phyloP scores from a whole-genome alignment of 257 asterid species.

The Cinchona pubescens region DNA sequence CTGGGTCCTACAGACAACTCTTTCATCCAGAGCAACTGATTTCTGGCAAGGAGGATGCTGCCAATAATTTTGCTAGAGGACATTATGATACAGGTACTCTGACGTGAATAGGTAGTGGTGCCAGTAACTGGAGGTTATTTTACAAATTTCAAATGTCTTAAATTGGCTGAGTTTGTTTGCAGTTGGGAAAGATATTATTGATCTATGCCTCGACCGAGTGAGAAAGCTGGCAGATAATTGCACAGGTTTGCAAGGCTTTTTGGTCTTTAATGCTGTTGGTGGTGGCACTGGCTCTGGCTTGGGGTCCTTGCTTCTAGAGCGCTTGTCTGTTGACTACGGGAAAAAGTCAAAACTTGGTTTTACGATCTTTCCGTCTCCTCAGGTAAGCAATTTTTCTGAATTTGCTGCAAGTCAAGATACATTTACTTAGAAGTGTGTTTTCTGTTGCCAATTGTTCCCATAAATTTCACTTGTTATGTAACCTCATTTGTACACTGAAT shows the following conservation, averaged over 20 bases:
- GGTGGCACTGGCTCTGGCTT: slow-evolving; percentile 52
- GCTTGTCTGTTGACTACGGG: slow-evolving; percentile 42
- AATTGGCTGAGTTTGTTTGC: slow-evolving; percentile 6
- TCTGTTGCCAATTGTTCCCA: neutral
- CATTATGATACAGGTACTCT: slow-evolving; percentile 34
- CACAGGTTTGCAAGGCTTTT: slow-evolving; percentile 44
- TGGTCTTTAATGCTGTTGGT: slow-evolving; percentile 47
- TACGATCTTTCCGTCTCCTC: slow-evolving; percentile 26
- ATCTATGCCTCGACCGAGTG: slow-evolving; percentile 43
- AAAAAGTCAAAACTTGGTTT: too few species aligned
- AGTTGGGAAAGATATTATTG: slow-evolving; percentile 44
- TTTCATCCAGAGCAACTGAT: slow-evolving; percentile 36
- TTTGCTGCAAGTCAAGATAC: neutral
- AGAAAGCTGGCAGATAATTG: slow-evolving; percentile 49
- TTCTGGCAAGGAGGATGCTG: slow-evolving; percentile 40
- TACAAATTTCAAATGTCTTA: neutral
- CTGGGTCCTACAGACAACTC: slow-evolving; percentile 35
- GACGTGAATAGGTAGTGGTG: neutral
- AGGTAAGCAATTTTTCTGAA: slow-evolving; percentile 6
- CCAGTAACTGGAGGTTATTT: neutral
- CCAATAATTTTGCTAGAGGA: slow-evolving; percentile 45
- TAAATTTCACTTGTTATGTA: neutral
- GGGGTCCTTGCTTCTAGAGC: slow-evolving; percentile 45
- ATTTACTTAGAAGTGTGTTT: neutral
- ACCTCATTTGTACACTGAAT: neutral